Evolutionary conservation across 805 yeast genomes (phyloP).

Genomic region (Saccharomycopsis amapae): DNA sequence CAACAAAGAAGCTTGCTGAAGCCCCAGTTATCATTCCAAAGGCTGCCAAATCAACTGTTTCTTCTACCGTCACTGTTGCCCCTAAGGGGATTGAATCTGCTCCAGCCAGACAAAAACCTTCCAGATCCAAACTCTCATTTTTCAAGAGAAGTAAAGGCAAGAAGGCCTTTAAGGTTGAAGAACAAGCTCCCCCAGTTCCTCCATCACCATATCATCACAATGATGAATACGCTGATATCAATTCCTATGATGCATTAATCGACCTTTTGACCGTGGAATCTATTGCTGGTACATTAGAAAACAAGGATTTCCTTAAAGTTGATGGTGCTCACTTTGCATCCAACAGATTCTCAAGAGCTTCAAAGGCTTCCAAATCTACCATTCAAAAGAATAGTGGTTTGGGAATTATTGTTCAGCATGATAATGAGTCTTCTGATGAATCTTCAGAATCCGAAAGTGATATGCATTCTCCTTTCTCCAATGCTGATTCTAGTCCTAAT

Average conservation of each 20-base stretch:
- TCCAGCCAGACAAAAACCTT: background rate
- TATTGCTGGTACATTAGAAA: conserved; percentile 18
- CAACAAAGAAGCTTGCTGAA: background rate
- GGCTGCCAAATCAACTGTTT: conserved; percentile 3
- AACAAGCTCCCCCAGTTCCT: no score
- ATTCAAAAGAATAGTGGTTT: conserved; percentile 16
- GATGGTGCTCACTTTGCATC: background rate
- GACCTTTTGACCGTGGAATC: conserved; percentile 16
- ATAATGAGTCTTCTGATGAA: conserved; percentile 2
- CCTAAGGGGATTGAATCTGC: background rate
- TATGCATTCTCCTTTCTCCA: background rate
- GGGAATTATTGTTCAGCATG: conserved; percentile 11
- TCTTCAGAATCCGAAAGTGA: conserved; percentile 13
- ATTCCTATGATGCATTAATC: conserved; percentile 6
- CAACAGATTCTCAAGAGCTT: background rate
- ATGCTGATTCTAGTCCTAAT: conserved; percentile 5
- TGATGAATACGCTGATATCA: conserved; percentile 13
- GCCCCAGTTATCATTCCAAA: conserved; percentile 2
- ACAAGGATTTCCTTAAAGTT: conserved; percentile 14
- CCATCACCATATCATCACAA: background rate
- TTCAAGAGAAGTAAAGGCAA: background rate
- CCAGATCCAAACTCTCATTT: background rate
- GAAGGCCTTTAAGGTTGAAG: background rate
- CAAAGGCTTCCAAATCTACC: conserved; percentile 4
- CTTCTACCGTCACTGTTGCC: background rate